These are phyloP conservation scores for Xylaria curta DNA, from an alignment of 495 filamentous ascomycete species.

Conservation along the genomic window DNA sequence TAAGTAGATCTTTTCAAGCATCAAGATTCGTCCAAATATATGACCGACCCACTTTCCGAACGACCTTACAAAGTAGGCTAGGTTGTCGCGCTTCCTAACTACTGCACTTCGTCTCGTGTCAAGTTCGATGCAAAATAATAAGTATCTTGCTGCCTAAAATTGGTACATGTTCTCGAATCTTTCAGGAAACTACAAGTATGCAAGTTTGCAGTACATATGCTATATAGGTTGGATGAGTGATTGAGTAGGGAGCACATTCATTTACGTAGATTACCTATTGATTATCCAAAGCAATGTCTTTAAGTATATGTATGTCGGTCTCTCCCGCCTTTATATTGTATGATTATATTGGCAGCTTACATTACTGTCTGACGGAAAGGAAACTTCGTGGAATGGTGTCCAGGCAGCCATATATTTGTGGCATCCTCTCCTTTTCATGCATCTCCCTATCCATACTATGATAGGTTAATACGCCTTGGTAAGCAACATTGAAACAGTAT, in stretches of 20 bases:
- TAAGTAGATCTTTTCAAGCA: neutral
- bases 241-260: neutral
- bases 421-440: neutral
- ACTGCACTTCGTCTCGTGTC: neutral
- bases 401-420: neutral
- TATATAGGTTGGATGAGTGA: neutral
- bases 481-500: neutral
- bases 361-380: neutral
- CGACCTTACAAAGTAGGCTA: neutral
- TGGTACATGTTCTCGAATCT: neutral
- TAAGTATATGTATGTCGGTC: too few species aligned
- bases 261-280: neutral
- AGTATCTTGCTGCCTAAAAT: neutral
- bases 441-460: neutral
- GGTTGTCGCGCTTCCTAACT: neutral
- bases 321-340: too few species aligned
- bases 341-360: neutral
- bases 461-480: neutral
- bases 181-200: too few species aligned
- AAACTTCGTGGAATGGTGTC: neutral
- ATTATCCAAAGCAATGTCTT: neutral
- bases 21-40: too few species aligned
- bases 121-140: neutral
- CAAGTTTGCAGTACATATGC: too few species aligned
- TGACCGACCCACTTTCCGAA: neutral